A percentile compares a stretch with the other conserved stretches of the same genome.
Evolutionary conservation across 768 basidiomycete species (phyloP).

Genomic region (Pleurotus cornucopiae): DNA sequence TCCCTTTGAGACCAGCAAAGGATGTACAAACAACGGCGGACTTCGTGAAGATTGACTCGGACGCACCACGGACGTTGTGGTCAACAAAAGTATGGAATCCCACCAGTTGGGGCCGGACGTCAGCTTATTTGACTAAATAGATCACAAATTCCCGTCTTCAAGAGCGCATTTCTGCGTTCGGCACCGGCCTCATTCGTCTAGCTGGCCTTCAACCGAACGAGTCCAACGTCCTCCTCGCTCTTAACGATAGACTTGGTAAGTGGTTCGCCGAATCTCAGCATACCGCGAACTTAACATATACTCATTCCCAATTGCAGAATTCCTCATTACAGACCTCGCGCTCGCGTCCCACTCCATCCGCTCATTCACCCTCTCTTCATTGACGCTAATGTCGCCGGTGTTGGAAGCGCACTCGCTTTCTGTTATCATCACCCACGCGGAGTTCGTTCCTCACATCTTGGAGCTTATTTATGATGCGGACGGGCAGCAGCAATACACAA

Average conservation of each 20-base stretch:
- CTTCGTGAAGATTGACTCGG: slow-evolving; percentile 61
- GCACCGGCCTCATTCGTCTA: slow-evolving; percentile 63
- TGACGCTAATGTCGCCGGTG: slow-evolving; percentile 57
- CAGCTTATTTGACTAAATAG: slow-evolving; percentile 28
- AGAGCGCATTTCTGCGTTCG: slow-evolving; percentile 67
- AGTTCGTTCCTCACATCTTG: slow-evolving; percentile 63
- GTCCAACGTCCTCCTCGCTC: slow-evolving; percentile 68
- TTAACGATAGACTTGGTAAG: slow-evolving; percentile 78
- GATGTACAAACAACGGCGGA: slow-evolving; percentile 66
- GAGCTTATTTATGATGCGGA: slow-evolving; percentile 65
- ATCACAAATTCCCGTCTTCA: slow-evolving; percentile 71
- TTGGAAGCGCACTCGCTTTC: slow-evolving; percentile 63
- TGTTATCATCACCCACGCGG: slow-evolving; percentile 69
- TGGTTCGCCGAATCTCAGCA: slow-evolving; percentile 2
- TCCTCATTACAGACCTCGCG: slow-evolving; percentile 75
- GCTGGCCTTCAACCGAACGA: slow-evolving; percentile 51
- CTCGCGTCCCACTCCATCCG: slow-evolving; percentile 66
- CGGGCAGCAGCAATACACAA: slow-evolving; percentile 42
- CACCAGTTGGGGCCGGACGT: neutral
- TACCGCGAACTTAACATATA: neutral
- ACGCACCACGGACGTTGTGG: slow-evolving; percentile 74
- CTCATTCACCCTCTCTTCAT: slow-evolving; percentile 61
- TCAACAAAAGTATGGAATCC: slow-evolving; percentile 56
- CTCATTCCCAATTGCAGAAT: slow-evolving; percentile 42
- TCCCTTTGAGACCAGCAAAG: slow-evolving; percentile 68